A percentile compares a stretch with the other conserved stretches of the same genome.
These are phyloP conservation scores for Cylindrotheca closterium DNA, from an alignment of 108 stramenopile genomes.

Conservation along the genomic window DNA sequence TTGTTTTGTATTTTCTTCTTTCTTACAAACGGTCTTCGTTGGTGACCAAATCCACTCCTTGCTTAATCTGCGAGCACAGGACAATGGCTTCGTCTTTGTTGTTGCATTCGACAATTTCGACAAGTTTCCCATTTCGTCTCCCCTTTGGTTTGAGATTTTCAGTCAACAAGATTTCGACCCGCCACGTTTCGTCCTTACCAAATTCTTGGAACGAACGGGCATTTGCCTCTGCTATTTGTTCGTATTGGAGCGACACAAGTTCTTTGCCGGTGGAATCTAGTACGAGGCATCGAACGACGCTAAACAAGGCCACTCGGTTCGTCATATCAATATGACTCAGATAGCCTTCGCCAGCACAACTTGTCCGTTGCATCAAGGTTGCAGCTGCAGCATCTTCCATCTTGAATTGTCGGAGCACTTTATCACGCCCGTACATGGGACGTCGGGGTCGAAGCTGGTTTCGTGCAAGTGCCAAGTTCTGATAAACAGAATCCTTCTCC, in stretches of 20 bases:
- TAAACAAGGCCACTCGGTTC: conserved; percentile 58
- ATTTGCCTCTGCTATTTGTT: conserved; percentile 49
- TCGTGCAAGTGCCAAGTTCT: conserved; percentile 12
- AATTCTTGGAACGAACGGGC: conserved; percentile 36
- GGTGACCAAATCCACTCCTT: conserved; percentile 35
- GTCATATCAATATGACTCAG: conserved; percentile 69
- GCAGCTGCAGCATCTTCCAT: conserved; percentile 69
- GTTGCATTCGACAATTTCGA: conserved; percentile 54
- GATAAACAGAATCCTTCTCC: conserved; percentile 35
- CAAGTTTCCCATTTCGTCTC: conserved; percentile 50
- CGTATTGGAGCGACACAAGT: conserved; percentile 48
- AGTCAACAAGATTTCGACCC: conserved; percentile 53
- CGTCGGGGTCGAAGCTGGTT: conserved; percentile 64
- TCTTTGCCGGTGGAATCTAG: conserved; percentile 65
- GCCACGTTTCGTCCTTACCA: conserved; percentile 37
- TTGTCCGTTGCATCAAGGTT: conserved; percentile 56
- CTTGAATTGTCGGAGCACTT: conserved; percentile 48
- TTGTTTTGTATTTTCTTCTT: too few relatives aligned
- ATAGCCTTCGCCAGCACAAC: conserved; percentile 66
- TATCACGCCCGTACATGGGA: conserved; percentile 68
- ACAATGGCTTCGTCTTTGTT: conserved; percentile 39
- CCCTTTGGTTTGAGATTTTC: too few relatives aligned
- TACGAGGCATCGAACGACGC: conserved; percentile 53
- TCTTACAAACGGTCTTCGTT: not conserved
- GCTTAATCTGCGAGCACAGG: conserved; percentile 33